These are phyloP conservation scores for Schizochytrium sp. DNA, from an alignment of 108 stramenopile genomes.

Conservation along the genomic window DNA sequence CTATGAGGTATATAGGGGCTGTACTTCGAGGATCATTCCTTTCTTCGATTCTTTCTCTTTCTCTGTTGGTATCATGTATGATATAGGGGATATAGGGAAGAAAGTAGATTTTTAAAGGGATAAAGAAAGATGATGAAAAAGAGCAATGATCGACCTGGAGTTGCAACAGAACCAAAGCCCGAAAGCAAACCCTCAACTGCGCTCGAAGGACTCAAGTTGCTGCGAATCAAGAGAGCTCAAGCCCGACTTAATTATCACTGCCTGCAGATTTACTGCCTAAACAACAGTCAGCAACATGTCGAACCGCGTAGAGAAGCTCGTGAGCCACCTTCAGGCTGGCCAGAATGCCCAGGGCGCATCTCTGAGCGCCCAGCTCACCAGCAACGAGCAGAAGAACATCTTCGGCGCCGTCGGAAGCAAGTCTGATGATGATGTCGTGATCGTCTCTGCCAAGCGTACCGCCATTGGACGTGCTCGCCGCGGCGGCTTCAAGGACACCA, in stretches of 20 bases:
- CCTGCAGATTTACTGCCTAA: neutral
- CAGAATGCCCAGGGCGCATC: neutral
- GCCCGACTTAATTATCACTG: neutral
- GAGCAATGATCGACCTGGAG: neutral
- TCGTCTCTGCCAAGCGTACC: constrained; percentile 72
- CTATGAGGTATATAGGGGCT: too few relatives aligned
- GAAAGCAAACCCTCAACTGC: neutral
- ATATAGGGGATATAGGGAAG: neutral
- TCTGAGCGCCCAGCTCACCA: constrained; percentile 15
- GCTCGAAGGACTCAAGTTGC: too few relatives aligned
- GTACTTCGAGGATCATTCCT: too few relatives aligned
- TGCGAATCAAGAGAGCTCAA: neutral
- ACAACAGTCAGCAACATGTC: constrained; percentile 11
- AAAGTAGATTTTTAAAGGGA: neutral
- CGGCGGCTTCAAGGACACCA: constrained; percentile 76
- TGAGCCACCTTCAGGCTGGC: constrained; percentile 25
- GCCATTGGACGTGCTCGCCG: constrained; percentile 70
- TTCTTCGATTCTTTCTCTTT: too few relatives aligned
- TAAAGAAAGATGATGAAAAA: neutral
- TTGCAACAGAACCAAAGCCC: neutral
- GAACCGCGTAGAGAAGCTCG: constrained; percentile 29
- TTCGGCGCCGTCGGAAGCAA: constrained; percentile 44
- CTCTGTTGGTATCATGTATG: too few relatives aligned
- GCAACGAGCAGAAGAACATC: neutral
- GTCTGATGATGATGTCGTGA: constrained; percentile 70